phyloP scores from a whole-genome alignment of 73 alveolate species.

The Paramecium pentaurelia region DNA sequence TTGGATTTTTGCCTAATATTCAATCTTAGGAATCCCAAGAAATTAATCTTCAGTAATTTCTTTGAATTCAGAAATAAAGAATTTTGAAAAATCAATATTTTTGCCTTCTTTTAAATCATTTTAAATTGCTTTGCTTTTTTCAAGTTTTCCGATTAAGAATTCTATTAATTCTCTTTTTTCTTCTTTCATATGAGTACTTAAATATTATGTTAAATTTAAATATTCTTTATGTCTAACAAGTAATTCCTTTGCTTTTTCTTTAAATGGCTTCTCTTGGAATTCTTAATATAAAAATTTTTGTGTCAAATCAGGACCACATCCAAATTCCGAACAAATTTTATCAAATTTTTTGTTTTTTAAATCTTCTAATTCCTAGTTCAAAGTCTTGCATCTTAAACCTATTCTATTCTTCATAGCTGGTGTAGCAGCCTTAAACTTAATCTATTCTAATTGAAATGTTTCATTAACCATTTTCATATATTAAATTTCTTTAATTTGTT shows the following conservation, averaged over 20 bases:
- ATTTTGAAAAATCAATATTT: background rate
- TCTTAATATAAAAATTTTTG: background rate
- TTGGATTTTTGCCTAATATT: background rate
- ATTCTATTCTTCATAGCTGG: background rate
- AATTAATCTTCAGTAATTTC: background rate
- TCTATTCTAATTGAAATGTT: background rate
- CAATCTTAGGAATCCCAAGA: background rate
- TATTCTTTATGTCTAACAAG: constrained; percentile 27
- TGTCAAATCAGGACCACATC: background rate
- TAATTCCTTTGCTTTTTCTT: background rate
- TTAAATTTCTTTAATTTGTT: background rate
- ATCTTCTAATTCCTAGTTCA: background rate
- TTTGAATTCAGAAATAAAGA: background rate
- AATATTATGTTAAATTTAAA: constrained; percentile 9
- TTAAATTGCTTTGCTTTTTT: background rate
- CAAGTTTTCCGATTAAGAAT: background rate
- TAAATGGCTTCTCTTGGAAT: background rate
- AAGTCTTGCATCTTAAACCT: background rate
- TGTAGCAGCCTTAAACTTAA: background rate
- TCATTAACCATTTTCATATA: background rate
- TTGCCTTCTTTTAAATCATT: constrained; percentile 1
- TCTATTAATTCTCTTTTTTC: background rate
- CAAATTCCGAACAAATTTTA: background rate
- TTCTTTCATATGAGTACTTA: background rate
- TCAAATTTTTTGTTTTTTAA: background rate